phyloP scores from a whole-genome alignment of 192 early-diverging fungal genomes.

The Funneliformis mosseae region DNA sequence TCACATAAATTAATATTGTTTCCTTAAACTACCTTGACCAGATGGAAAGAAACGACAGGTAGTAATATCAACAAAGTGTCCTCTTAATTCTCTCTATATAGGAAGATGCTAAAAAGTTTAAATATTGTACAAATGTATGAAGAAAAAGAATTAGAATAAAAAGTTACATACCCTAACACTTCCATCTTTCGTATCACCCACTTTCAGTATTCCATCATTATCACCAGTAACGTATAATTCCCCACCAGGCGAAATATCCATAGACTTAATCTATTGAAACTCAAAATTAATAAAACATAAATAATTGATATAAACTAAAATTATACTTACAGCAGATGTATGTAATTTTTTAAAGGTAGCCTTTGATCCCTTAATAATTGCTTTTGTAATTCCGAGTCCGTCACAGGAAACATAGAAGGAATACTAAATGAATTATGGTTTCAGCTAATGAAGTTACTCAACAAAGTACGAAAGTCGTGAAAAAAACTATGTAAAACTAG shows the following conservation, averaged over 20 bases:
- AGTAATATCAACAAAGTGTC: slow-evolving; percentile 69
- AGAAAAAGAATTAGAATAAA: neutral
- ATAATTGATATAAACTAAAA: neutral
- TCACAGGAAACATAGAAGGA: slow-evolving; percentile 47
- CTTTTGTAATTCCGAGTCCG: slow-evolving; percentile 33
- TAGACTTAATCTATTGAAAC: slow-evolving; percentile 38
- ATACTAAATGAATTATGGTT: slow-evolving; percentile 34
- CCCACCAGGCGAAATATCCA: slow-evolving; percentile 55
- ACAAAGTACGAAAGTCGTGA: neutral
- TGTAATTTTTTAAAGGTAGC: slow-evolving; percentile 25
- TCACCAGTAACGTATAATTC: slow-evolving; percentile 49
- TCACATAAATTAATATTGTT: neutral
- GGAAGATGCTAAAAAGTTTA: neutral
- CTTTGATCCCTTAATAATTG: slow-evolving; percentile 46
- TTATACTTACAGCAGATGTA: slow-evolving; percentile 6
- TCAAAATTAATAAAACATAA: neutral
- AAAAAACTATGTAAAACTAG: neutral
- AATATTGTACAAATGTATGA: neutral
- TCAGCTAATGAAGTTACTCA: neutral
- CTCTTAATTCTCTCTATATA: slow-evolving; percentile 52
- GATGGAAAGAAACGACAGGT: slow-evolving; percentile 74
- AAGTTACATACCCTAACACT: slow-evolving; percentile 40
- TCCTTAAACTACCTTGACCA: slow-evolving; percentile 56
- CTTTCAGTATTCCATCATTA: slow-evolving; percentile 41
- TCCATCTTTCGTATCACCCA: slow-evolving; percentile 47